Base-by-base conservation (phyloP, 106 monocot genomes). In the Dendrobium huoshanense region DNA sequence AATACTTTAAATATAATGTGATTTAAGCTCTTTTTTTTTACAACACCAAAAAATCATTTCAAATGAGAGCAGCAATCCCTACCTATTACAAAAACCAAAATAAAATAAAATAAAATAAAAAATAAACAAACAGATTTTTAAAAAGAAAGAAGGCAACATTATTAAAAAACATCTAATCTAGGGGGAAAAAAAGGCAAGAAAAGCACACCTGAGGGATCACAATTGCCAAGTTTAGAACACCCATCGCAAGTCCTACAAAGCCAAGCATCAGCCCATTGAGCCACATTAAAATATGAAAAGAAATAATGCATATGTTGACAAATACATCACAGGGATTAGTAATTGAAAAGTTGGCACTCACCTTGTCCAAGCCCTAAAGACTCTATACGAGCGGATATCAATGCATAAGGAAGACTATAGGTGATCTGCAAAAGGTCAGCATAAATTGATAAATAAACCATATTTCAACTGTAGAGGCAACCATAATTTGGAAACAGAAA, bases 321-420 rank as follows among this genome's bases (percentile, higher is more conserved):
- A 75, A 77, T 13, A 84, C 47, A 13, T 27, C 54, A 58, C 5
- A 29, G 7, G 56, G 25, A 79, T 29, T 29, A 55, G 55, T 16
- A 61, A 54, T 37, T 15, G 10, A 75, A 33, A 72, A 44, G 56
- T 37, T 55, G n/a, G 24, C 18, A 87, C 77, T 55, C n/a, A 93
- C 99, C 99, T 95, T 95, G 99, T 54, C 95, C 95, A 84, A 99
- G 88, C 55, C 93, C 82, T 81, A 95, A 80, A 67, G 88, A 51
- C 48, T 99, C 93, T 79, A 80, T 82, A 15, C 88, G 83, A 83
- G 84, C 88, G 80, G 99, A 88, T 75, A 95, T 79, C 99, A 99
- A 95, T 80, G 91, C 99, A 93, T 95, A 95, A n/a, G 93, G 99
- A 84, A 99, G 90, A 86, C 84, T 95, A 87, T 93, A 99, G 13